Evolutionary conservation across 2,329 filamentous ascomycete genomes (phyloP), one percentile per base, ranked within the genome.

Genomic region (Lachnellula hyalina): DNA sequence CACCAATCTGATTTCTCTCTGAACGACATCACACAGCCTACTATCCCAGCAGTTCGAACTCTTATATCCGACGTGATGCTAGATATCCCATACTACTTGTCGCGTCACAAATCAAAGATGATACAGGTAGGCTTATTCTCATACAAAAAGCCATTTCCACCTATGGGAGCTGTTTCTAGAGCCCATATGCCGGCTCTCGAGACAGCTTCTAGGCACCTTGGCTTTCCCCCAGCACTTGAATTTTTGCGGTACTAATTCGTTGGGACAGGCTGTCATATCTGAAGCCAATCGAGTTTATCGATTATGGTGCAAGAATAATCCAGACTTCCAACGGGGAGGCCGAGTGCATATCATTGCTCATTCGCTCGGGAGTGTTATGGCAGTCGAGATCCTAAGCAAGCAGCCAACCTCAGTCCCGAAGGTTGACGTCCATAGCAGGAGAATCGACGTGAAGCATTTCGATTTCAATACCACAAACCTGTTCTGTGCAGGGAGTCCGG

Each of bases 21-120:
- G 14, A 88, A 92, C 63, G 92, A 97, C 63, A 96, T 99, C 61
- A 96, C 96, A 5, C 92, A 91, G 1, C 82, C 86, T 42, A 94
- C 90, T 0, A 89, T 99, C 32, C 92, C 93, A 0, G 91, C 90
- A 0, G 87, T 99, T n/a, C 86, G 94, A 46, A 90, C 88, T 67
- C 84, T 99, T 68, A 95, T 99, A 58, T 95, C 89, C 42, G 94
- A 99, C 70, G 90, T 99, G 64, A 96, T 99, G 90, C 86, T 97
- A 49, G 94, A 99, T 69, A 93, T 99, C 49, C 94, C 94, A 0
- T 97, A 96, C 69, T 99, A 97, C 73, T 86, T 99, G 73, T 97
- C 93, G 0, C 89, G 95, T 56, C 93, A 97, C 72, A 96, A 97
- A 66, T 83, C 86, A 4, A 96, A 91, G 71, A 97, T 99, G 92